Percentiles rank a stretch among this genome's conserved stretches.
These are phyloP conservation scores for Serendipita sp. DNA, from an alignment of 768 basidiomycete genomes.

Conservation along the genomic window DNA sequence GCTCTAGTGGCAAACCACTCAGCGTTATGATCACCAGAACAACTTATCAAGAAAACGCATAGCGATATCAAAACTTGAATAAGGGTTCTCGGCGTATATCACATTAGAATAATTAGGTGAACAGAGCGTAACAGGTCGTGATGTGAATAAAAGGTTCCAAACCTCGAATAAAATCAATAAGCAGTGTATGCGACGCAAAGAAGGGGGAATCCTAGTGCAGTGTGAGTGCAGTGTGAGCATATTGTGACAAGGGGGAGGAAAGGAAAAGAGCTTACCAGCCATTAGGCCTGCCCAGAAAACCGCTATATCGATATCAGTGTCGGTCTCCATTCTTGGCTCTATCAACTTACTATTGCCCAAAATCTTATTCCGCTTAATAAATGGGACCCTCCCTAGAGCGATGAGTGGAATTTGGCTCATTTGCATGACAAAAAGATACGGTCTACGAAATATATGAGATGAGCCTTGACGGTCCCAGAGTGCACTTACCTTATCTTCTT, in stretches of 20 bases:
- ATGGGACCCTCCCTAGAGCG: slow-evolving; percentile 55
- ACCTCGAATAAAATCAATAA: slow-evolving; percentile 30
- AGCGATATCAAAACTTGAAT: too few species aligned
- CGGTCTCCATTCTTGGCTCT: not conserved
- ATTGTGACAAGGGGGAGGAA: too few species aligned
- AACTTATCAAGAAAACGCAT: too few species aligned
- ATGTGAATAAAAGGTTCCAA: too few species aligned
- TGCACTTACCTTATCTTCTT: slow-evolving; percentile 75
- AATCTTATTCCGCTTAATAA: slow-evolving; percentile 65
- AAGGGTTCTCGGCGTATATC: too few species aligned
- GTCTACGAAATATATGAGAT: slow-evolving; percentile 26
- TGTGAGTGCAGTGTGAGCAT: not conserved
- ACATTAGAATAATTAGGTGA: too few species aligned
- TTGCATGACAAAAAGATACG: slow-evolving; percentile 75
- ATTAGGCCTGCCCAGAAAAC: slow-evolving; percentile 86
- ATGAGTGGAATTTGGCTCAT: slow-evolving; percentile 89
- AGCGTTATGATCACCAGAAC: too few species aligned
- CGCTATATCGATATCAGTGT: slow-evolving; percentile 18
- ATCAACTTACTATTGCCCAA: slow-evolving; percentile 26
- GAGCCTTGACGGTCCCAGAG: too few species aligned
- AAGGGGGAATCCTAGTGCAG: slow-evolving; percentile 72
- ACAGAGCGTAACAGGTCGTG: too few species aligned
- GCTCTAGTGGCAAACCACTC: too few species aligned
- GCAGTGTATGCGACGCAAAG: slow-evolving; percentile 65
- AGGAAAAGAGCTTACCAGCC: slow-evolving; percentile 9